Percentiles rank a stretch among this genome's conserved stretches.
phyloP scores from a whole-genome alignment of 495 filamentous ascomycete genomes.

The Niebla homalea region DNA sequence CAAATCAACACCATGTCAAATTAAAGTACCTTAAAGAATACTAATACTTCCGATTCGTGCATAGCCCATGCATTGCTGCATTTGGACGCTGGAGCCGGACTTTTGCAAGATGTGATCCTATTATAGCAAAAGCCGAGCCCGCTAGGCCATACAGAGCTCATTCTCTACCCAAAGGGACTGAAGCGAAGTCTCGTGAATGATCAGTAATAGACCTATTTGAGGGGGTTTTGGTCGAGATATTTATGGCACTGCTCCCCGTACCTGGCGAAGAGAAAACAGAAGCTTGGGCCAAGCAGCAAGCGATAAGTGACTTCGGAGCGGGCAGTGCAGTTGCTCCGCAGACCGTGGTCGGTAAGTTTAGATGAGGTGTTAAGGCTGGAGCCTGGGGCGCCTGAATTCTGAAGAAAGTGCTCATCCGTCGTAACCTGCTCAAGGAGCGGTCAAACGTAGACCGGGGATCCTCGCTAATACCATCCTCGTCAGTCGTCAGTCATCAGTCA shows the following conservation, averaged over 20 bases:
- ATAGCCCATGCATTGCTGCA: background rate
- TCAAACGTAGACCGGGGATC: background rate
- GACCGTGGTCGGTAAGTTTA: background rate
- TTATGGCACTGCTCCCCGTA: background rate
- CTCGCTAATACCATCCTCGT: no score
- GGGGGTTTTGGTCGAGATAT: background rate
- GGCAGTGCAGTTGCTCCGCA: constrained; percentile 3
- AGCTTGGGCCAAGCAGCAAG: constrained; percentile 2
- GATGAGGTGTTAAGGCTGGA: no score
- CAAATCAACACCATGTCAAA: no score
- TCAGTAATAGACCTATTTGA: background rate
- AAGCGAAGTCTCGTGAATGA: background rate
- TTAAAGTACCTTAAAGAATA: no score
- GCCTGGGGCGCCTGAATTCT: no score
- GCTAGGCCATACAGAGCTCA: background rate
- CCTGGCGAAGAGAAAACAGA: background rate
- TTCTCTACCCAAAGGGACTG: background rate
- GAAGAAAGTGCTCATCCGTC: no score
- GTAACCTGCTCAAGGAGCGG: background rate
- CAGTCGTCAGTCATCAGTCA: no score
- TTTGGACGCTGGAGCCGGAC: background rate
- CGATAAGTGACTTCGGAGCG: background rate
- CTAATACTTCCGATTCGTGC: no score
- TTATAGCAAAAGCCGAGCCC: background rate
- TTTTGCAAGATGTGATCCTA: background rate